Base-by-base conservation (phyloP, 176 grass and related monocot genomes). In the Eleusine coracana region DNA sequence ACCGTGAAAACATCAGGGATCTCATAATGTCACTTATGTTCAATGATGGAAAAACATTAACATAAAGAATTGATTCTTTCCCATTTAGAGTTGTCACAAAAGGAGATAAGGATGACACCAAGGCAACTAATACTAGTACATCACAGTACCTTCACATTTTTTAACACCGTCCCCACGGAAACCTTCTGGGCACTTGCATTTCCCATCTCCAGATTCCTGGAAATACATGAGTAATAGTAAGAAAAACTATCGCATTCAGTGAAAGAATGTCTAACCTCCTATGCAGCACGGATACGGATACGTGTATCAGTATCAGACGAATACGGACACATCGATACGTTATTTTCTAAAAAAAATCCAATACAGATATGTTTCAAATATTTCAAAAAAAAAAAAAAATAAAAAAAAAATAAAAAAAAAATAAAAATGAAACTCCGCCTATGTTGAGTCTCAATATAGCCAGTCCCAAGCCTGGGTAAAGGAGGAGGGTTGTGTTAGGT, bases 151-250 rank as follows among this genome's bases (percentile, higher is more conserved):
- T 63, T 90, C 74, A 83, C 91, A 93, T 44, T 80, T 88, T 74
- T 87, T 90, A 48, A 85, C 60, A 78, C 85, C 91, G 15, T 93
- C 88, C 49, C 88, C 91, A 56, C 42, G 68, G 69, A 93, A 93
- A 62, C 91, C 88, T 70, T 68, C 37, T 51, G 91, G 91, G 44
- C 87, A 93, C 58, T 80, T 70, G 74, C 91, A 93, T 82, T 89
- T 84, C 37, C 71, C 82, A 61, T 93, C 64, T 81, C 76, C 91
- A 75, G 51, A 85, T 76, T 88, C 84, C 87, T 91, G 51, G 0
- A 74, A 85, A 81, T 20, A 37, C 13, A 39, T 4, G 21, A 21
- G 10, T 64, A 40, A 52, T 25, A 36, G 3, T n/a, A 34, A 11
- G 21, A 27, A 66, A 76, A 67, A 62, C 16, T 34, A 87, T 45